Evolutionary conservation across 2,329 filamentous ascomycete genomes (phyloP), one percentile per base, ranked within the genome.

Genomic region (Sarocladiaceae sp.): DNA sequence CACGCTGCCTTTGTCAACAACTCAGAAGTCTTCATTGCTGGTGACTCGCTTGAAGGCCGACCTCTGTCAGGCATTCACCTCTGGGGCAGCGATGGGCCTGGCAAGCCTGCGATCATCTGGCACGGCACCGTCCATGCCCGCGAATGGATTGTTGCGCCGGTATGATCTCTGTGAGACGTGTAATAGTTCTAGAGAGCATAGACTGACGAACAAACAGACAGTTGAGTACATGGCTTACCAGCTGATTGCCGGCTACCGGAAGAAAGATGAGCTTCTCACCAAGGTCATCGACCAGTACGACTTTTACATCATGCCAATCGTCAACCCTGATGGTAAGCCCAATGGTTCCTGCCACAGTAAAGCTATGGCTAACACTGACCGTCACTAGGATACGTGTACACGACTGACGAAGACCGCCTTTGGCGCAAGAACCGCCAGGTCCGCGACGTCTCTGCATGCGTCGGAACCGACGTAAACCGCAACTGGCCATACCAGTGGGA

Each of bases 271-370:
- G 18, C 26, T 44, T 19, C 24, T 45, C 18, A 41, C 33, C 13
- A 20, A 44, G 21, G 44, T 75, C 42, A 66, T 83, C 18, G 70
- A 83, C 58, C 74, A 69, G 43, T 82, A 80, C 54, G 82, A 85
- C 60, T 81, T 81, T 51, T 83, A 81, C 58, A 71, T 85, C 51
- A 70, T 82, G 48, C 78, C 79, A 2, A 61, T 82, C 16, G 75
- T 79, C 13, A 82, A 83, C 53, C 76, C 77, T 0, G 78, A 82
- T 46, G 76, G 72, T 73, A 55, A 53, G 63, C n/a, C n/a, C n/a
- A n/a, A n/a, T n/a, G n/a, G n/a, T n/a, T n/a, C n/a, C n/a, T n/a
- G n/a, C n/a, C n/a, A n/a, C n/a, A 31, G 27, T n/a, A 31, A 10
- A n/a, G 10, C 10, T 31, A n/a, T 31, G 27, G 10, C 10, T 31